A percentile compares a stretch with the other conserved stretches of the same genome.
phyloP scores from a whole-genome alignment of 2,329 filamentous ascomycete genomes.

The Elsinoe arachidis region DNA sequence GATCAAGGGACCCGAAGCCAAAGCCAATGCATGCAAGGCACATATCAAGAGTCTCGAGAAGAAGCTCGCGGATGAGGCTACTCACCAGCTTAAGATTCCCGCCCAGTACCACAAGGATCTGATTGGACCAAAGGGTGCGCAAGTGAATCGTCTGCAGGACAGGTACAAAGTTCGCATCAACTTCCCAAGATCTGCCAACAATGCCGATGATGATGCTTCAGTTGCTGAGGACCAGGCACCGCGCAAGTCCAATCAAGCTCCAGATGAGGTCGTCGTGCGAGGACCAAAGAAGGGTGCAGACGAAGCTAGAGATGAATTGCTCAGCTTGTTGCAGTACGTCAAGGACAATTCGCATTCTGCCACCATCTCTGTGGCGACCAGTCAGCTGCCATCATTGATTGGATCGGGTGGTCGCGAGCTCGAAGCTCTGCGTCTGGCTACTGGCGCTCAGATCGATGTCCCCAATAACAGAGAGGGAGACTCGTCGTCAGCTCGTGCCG shows the following conservation, averaged over 20 bases:
- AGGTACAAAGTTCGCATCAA: constrained; percentile 92
- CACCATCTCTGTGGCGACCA: constrained; percentile 77
- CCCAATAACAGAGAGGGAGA: constrained; percentile 67
- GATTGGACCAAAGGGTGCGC: constrained; percentile 77
- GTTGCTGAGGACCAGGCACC: constrained; percentile 60
- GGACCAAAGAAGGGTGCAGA: constrained; percentile 91
- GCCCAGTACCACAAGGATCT: constrained; percentile 90
- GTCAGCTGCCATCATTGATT: constrained; percentile 87
- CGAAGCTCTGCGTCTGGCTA: constrained; percentile 76
- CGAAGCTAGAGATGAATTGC: constrained; percentile 81
- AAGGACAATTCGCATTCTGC: constrained; percentile 78
- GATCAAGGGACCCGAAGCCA: constrained; percentile 89
- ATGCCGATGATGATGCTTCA: constrained; percentile 57
- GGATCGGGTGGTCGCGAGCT: constrained; percentile 83
- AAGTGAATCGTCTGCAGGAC: constrained; percentile 85
- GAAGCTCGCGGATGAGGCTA: constrained; percentile 84
- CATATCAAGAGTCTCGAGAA: constrained; percentile 73
- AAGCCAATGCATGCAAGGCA: constrained; percentile 76
- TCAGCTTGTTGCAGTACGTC: constrained; percentile 79
- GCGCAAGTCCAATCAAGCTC: constrained; percentile 58
- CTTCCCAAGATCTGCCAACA: constrained; percentile 63
- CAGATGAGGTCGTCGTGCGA: constrained; percentile 84
- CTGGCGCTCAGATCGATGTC: constrained; percentile 85
- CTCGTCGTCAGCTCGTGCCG: constrained; percentile 59
- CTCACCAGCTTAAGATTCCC: constrained; percentile 78